Base-by-base conservation (phyloP, 192 early-diverging fungal genomes). In the Chytriomyces confervae region DNA sequence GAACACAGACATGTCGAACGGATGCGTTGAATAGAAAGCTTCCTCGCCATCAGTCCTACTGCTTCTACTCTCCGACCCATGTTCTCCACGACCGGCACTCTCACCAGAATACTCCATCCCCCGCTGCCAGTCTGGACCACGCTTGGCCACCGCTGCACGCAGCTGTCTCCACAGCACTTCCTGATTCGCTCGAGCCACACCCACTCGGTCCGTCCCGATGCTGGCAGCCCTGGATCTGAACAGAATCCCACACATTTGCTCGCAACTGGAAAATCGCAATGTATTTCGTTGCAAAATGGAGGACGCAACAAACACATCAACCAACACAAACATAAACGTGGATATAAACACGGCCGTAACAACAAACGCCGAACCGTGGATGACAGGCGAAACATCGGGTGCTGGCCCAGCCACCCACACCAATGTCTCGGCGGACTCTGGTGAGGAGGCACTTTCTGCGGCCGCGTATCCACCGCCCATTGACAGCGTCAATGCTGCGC, bases 161-260 rank as follows among this genome's bases (percentile, higher is more conserved):
- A 16, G 69, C 50, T 23, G 45, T 20, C 20, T n/a, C 23, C 45
- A 29, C 48, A 47, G 43, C 16, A 7, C 5, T 70, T 11, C 27
- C 36, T 36, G 50, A 16, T n/a, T 7, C 7, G 11, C 49, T 53
- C 8, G 50, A 8, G 51, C n/a, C 49, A 23, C 23, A 77, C 64
- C 27, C 64, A 18, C 2, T 24, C 64, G 18, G 43, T 77, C 75
- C 5, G 75, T 45, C 43, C 75, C 72, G 62, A 66, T 53, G 43
- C n/a, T 57, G 61, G 43, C 48, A 23, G n/a, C 24, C 18, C 69
- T n/a, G 57, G 45, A 49, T 45, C 61, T 63, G 50, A 79, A 79
- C 18, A 79, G 46, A 51, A 79, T 79, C 8, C 78, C 78, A 36
- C 78, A 79, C 78, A 79, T 79, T 36, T 1, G 36, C 36, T 36